Percentiles rank a stretch among this genome's conserved stretches.
Evolutionary conservation across 257 asterid species (phyloP).

Genomic region (Jacaranda copaia): DNA sequence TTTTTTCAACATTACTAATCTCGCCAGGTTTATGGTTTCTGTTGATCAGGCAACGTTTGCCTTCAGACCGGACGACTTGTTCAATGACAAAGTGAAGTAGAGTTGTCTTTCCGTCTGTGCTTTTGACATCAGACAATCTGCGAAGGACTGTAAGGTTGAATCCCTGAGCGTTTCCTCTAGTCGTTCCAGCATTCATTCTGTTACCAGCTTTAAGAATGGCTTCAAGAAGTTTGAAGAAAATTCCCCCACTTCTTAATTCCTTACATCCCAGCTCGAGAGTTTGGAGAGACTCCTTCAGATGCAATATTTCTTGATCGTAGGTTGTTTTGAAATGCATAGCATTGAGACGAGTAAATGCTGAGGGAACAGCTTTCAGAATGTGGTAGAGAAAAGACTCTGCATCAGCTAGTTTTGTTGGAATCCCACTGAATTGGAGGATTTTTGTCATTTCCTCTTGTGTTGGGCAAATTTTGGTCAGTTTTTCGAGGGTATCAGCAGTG

Average conservation of each 20-base stretch:
- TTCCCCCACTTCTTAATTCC: conserved; percentile 64
- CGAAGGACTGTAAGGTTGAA: conserved; percentile 69
- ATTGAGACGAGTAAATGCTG: conserved; percentile 68
- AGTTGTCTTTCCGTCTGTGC: conserved; percentile 78
- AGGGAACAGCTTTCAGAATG: conserved; percentile 71
- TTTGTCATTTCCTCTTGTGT: conserved; percentile 68
- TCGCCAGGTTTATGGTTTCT: conserved; percentile 18
- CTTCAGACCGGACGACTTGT: conserved; percentile 77
- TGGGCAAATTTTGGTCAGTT: conserved; percentile 74
- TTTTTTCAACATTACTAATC: neutral
- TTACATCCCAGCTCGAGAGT: conserved; percentile 72
- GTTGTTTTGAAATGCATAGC: conserved; percentile 76
- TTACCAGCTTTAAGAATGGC: conserved; percentile 93
- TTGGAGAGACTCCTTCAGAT: conserved; percentile 71
- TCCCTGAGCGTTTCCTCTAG: conserved; percentile 84
- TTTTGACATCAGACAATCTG: conserved; percentile 70
- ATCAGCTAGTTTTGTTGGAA: conserved; percentile 70
- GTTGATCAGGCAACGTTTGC: conserved; percentile 49
- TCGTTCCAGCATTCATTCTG: conserved; percentile 83
- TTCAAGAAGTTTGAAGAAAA: conserved; percentile 77
- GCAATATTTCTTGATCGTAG: conserved; percentile 72
- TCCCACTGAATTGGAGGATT: conserved; percentile 66
- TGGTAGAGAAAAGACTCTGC: conserved; percentile 87
- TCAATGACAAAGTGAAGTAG: conserved; percentile 86
- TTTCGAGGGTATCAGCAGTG: conserved; percentile 68